Evolutionary conservation across 805 yeast species (phyloP).

Genomic region (Saccharomycopsis guyanensis): DNA sequence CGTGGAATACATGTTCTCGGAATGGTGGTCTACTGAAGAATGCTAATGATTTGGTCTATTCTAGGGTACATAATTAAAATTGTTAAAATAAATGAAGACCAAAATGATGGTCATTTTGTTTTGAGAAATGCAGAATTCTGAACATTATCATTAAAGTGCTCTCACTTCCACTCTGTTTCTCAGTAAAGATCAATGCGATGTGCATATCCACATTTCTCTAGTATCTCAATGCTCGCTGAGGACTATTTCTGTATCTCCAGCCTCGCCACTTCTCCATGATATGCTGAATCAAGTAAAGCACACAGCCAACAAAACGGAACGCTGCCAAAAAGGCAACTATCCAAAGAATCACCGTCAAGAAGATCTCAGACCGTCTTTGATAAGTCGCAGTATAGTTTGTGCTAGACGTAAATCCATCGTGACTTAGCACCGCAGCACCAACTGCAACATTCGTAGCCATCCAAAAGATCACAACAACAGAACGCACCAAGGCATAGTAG

Average conservation of each 20-base stretch:
- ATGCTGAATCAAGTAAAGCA: constrained; percentile 40
- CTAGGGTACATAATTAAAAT: too few species aligned
- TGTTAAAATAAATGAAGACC: too few species aligned
- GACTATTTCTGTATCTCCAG: not conserved
- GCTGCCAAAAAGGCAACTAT: constrained; percentile 86
- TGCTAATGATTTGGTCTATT: too few species aligned
- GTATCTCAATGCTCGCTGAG: too few species aligned
- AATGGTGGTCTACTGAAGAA: too few species aligned
- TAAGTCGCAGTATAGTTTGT: constrained; percentile 19
- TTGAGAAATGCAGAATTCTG: too few species aligned
- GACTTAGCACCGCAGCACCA: constrained; percentile 73
- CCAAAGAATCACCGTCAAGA: constrained; percentile 84
- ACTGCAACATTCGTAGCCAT: constrained; percentile 77
- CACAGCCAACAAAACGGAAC: constrained; percentile 72
- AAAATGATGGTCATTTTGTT: too few species aligned
- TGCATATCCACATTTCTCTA: too few species aligned
- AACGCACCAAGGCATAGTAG: constrained; percentile 85
- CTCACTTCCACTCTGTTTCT: too few species aligned
- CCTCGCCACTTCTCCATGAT: not conserved
- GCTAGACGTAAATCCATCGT: constrained; percentile 50
- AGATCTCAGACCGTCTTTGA: constrained; percentile 47
- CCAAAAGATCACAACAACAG: constrained; percentile 86
- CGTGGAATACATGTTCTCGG: too few species aligned
- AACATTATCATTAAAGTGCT: too few species aligned
- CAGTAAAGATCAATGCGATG: too few species aligned